phyloP scores from a whole-genome alignment of 306 rosid genomes.

The Quercus glauca region DNA sequence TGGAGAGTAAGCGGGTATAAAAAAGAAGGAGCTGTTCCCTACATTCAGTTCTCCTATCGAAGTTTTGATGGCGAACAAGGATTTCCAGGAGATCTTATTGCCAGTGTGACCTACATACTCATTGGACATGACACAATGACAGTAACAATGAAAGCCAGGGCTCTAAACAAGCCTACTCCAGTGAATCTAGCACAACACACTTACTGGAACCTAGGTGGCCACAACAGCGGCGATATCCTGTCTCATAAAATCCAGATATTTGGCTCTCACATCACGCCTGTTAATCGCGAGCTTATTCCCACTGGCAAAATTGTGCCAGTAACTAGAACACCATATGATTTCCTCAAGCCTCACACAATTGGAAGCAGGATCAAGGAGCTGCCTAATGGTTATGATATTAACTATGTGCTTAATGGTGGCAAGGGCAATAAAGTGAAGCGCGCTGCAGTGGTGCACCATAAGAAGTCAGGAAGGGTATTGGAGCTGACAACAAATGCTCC shows the following conservation, averaged over 20 bases:
- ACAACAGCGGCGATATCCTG: slow-evolving; percentile 62
- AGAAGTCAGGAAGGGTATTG: slow-evolving; percentile 63
- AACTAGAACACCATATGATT: slow-evolving; percentile 69
- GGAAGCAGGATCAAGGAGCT: slow-evolving; percentile 63
- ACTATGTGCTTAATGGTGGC: slow-evolving; percentile 58
- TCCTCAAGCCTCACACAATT: slow-evolving; percentile 49
- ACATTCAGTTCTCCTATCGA: slow-evolving; percentile 56
- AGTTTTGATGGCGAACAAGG: slow-evolving; percentile 87
- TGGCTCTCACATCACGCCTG: slow-evolving; percentile 60
- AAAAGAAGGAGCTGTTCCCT: slow-evolving; percentile 42
- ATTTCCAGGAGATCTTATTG: slow-evolving; percentile 74
- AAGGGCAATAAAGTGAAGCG: slow-evolving; percentile 24
- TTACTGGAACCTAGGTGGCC: slow-evolving; percentile 84
- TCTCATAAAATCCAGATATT: slow-evolving; percentile 54
- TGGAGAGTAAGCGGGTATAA: slow-evolving; percentile 61
- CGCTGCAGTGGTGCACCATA: slow-evolving; percentile 51
- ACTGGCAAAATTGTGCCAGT: slow-evolving; percentile 59
- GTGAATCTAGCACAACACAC: slow-evolving; percentile 74
- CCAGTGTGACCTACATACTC: slow-evolving; percentile 53
- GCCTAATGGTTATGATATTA: slow-evolving; percentile 62
- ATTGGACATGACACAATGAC: slow-evolving; percentile 34
- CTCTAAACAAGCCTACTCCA: slow-evolving; percentile 80
- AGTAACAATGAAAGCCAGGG: slow-evolving; percentile 56
- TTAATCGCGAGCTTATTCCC: slow-evolving; percentile 59
- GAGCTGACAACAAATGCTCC: slow-evolving; percentile 64